Percentiles rank a stretch among this genome's conserved stretches.
Conservation (phyloP, 306 rosid species). For the Rosa lucieae region DNA sequence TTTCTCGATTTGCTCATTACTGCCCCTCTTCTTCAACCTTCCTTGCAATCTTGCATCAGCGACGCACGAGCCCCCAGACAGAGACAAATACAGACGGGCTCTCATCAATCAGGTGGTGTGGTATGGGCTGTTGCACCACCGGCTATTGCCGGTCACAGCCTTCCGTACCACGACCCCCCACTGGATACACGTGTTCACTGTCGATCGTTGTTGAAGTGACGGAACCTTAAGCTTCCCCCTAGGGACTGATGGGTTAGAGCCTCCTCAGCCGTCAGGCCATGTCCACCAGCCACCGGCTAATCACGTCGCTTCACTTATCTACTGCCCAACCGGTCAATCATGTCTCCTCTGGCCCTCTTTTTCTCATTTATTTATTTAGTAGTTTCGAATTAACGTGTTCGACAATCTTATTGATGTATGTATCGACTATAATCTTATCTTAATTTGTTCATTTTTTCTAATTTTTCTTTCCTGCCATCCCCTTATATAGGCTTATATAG, state of each 20-base stretch:
- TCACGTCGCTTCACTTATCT: background rate
- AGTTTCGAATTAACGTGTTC: too few relatives aligned
- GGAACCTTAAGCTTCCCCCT: slow-evolving; percentile 62
- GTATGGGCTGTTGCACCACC: slow-evolving; percentile 21
- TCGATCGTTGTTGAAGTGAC: slow-evolving; percentile 63
- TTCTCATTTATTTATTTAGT: background rate
- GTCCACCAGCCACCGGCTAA: slow-evolving; percentile 14
- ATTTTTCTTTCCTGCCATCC: too few relatives aligned
- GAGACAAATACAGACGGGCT: background rate
- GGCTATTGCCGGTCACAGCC: slow-evolving; percentile 39
- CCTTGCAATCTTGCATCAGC: slow-evolving; percentile 23
- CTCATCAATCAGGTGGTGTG: background rate
- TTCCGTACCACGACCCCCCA: slow-evolving; percentile 24
- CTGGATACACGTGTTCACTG: slow-evolving; percentile 17
- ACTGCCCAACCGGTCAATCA: background rate
- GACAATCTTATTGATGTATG: too few relatives aligned
- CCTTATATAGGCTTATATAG: too few relatives aligned
- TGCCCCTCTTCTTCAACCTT: slow-evolving; percentile 22
- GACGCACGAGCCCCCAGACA: slow-evolving; percentile 27
- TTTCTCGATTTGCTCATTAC: slow-evolving; percentile 28
- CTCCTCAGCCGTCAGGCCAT: slow-evolving; percentile 47
- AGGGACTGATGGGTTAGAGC: slow-evolving; percentile 35
- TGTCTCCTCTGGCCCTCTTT: background rate
- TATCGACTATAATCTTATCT: too few relatives aligned
- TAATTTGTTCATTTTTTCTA: too few relatives aligned